Percentiles rank a stretch among this genome's conserved stretches.
Conservation (phyloP, 1,284 basidiomycete species). For the Pseudozyma pruni region DNA sequence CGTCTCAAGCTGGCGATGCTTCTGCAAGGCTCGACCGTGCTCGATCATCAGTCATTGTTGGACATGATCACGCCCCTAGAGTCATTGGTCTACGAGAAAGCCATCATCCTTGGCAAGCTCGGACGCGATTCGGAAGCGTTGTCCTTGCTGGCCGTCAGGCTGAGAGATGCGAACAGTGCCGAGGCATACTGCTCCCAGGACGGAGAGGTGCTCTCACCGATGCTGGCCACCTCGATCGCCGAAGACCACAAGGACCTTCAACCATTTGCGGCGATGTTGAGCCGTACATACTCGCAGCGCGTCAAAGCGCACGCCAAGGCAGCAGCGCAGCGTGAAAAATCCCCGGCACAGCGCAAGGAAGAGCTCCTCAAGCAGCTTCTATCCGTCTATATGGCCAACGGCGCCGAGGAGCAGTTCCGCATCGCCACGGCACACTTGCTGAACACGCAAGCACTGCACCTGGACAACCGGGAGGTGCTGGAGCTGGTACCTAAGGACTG, state of each 20-base stretch:
- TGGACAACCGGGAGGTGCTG: slow-evolving; percentile 53
- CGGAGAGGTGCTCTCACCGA: slow-evolving; percentile 51
- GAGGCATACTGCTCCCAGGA: slow-evolving; percentile 60
- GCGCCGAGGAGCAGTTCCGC: slow-evolving; percentile 45
- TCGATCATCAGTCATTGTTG: slow-evolving; percentile 34
- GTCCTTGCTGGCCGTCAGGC: slow-evolving; percentile 41
- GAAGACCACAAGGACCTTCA: slow-evolving; percentile 28
- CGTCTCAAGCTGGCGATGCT: slow-evolving; percentile 57
- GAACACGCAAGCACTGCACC: slow-evolving; percentile 51
- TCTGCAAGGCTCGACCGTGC: slow-evolving; percentile 50
- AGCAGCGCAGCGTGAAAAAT: slow-evolving; percentile 7
- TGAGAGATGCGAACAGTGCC: slow-evolving; percentile 56
- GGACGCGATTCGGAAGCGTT: slow-evolving; percentile 52
- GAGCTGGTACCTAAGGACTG: slow-evolving; percentile 52
- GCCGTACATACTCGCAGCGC: slow-evolving; percentile 36
- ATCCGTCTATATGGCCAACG: slow-evolving; percentile 45
- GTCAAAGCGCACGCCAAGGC: slow-evolving; percentile 30
- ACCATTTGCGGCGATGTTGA: slow-evolving; percentile 44
- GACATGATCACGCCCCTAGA: slow-evolving; percentile 16
- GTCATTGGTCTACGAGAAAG: slow-evolving; percentile 44
- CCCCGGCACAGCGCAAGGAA: slow-evolving; percentile 25
- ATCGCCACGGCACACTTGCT: slow-evolving; percentile 56
- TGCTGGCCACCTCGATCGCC: slow-evolving; percentile 45
- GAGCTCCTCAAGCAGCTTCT: slow-evolving; percentile 45
- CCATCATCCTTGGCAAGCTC: slow-evolving; percentile 55